These are phyloP conservation scores for Ogataea philodendri DNA, from an alignment of 805 yeast genomes.

Conservation along the genomic window DNA sequence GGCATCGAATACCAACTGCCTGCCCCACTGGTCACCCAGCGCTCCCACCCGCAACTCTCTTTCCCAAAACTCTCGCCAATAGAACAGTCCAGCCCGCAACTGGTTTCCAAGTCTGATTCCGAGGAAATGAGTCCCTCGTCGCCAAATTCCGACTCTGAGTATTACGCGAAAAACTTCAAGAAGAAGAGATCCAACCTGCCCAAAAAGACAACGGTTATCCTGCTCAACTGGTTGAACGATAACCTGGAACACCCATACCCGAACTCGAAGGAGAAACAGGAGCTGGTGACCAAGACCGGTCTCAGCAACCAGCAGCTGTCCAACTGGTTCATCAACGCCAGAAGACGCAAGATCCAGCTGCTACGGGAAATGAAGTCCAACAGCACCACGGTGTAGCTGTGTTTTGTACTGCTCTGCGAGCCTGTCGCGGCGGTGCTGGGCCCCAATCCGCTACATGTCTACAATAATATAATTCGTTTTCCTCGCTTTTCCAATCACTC, in stretches of 20 bases:
- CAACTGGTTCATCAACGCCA: constrained; percentile 63
- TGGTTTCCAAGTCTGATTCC: constrained; percentile 10
- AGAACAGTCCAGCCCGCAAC: constrained; percentile 9
- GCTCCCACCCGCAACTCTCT: constrained; percentile 7
- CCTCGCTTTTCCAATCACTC: background rate
- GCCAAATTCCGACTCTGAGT: constrained; percentile 12
- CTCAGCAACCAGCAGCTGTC: constrained; percentile 57
- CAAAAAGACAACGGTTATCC: constrained; percentile 54
- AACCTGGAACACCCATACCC: constrained; percentile 62
- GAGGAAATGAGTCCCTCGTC: constrained; percentile 20
- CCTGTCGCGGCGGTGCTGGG: too few relatives aligned
- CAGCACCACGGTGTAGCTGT: constrained; percentile 19
- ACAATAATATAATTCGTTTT: constrained; percentile 1
- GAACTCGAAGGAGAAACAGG: constrained; percentile 53
- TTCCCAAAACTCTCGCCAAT: constrained; percentile 6
- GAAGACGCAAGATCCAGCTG: constrained; percentile 54
- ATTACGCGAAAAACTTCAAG: constrained; percentile 16
- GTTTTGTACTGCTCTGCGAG: constrained; percentile 3
- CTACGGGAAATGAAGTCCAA: constrained; percentile 40
- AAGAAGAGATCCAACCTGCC: constrained; percentile 52
- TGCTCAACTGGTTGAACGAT: constrained; percentile 53
- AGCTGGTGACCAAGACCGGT: constrained; percentile 53
- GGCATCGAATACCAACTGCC: constrained; percentile 14
- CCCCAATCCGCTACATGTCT: constrained; percentile 1
- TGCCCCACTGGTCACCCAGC: constrained; percentile 8